Evolutionary conservation across 176 grass and related monocot species (phyloP).

Genomic region (Urochloa ruziziensis): DNA sequence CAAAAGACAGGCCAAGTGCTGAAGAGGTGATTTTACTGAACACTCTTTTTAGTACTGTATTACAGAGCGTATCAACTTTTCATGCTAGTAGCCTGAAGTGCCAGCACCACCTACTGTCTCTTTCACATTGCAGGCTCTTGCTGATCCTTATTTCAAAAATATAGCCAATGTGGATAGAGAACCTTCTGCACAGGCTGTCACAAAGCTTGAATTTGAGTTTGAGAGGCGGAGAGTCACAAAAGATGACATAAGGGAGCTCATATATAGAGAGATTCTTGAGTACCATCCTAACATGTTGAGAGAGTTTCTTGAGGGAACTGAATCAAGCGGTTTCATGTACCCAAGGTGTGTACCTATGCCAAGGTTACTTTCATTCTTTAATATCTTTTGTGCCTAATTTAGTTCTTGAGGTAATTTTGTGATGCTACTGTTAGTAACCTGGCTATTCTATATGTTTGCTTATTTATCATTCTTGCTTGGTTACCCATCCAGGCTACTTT

Average conservation of each 20-base stretch:
- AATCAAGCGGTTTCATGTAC: conserved; percentile 91
- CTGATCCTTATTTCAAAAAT: conserved; percentile 95
- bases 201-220: conserved; percentile 94
- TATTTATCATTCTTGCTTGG: not conserved
- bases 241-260: conserved; percentile 92
- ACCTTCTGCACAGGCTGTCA: conserved; percentile 80
- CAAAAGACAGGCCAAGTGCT: conserved; percentile 86
- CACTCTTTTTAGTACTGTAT: not conserved
- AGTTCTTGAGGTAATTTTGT: conserved; percentile 1
- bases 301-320: conserved; percentile 79
- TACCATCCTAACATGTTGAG: conserved; percentile 93
- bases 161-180: conserved; percentile 91
- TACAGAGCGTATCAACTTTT: not conserved
- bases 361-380: not conserved
- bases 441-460: not conserved
- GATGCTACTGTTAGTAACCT: not conserved
- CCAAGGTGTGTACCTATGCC: conserved; percentile 59
- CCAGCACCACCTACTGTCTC: conserved; percentile 25
- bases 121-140: conserved; percentile 66
- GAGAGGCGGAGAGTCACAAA: conserved; percentile 90
- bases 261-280: conserved; percentile 96
- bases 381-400: not conserved
- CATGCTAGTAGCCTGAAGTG: conserved; percentile 24
- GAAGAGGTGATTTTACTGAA: conserved; percentile 63
- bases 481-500: not conserved